phyloP scores from a whole-genome alignment of 164 flowering plant species.

The Buxus sempervirens region DNA sequence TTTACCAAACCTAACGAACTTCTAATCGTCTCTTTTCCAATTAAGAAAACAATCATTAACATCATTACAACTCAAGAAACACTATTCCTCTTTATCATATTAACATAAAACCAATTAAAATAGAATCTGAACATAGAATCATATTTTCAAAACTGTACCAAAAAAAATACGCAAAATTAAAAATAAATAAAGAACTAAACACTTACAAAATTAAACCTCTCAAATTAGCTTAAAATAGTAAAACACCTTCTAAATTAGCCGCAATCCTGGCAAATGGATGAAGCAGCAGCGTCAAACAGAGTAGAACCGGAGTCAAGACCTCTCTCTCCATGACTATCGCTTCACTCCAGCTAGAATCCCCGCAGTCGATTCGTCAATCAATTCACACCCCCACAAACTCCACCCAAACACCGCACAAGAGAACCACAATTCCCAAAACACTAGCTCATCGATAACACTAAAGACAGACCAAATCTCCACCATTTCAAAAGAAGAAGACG shows the following conservation, averaged over 20 bases:
- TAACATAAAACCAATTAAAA: not conserved
- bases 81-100: not conserved
- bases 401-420: not conserved
- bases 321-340: conserved; percentile 27
- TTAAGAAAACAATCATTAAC: not conserved
- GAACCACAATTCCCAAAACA: not conserved
- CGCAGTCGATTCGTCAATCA: not conserved
- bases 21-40: too few species aligned
- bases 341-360: not conserved
- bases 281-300: conserved; percentile 32
- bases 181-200: not conserved
- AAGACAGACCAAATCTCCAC: not conserved
- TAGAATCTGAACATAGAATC: not conserved
- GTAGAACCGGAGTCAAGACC: conserved; percentile 20
- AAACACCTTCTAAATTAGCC: conserved; percentile 59
- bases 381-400: not conserved
- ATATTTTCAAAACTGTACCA: not conserved
- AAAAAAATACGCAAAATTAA: not conserved
- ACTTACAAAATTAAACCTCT: not conserved
- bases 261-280: conserved; percentile 31
- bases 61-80: not conserved
- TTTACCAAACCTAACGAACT: too few species aligned
- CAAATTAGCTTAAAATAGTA: not conserved
- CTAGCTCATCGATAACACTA: not conserved
- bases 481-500: not conserved